Conservation (phyloP, 2,329 filamentous ascomycete species). For the Remersonia thermophila region DNA sequence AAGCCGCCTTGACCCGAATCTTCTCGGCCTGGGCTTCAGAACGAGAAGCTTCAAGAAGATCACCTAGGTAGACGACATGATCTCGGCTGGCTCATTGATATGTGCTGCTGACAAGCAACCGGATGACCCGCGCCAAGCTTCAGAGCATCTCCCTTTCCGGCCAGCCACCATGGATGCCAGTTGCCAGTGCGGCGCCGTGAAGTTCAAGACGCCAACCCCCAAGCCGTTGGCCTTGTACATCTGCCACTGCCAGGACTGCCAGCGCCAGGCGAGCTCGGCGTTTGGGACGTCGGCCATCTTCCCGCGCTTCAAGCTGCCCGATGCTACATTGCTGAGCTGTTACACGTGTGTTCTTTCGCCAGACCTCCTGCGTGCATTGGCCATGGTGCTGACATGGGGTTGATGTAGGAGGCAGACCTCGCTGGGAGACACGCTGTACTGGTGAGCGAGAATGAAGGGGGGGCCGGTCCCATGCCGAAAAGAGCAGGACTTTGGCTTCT, state of each 20-base stretch:
- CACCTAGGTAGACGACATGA: too few relatives aligned
- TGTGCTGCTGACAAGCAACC: too few relatives aligned
- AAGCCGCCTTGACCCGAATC: slow-evolving; percentile 7
- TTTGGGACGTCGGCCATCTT: slow-evolving; percentile 61
- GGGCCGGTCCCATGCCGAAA: too few relatives aligned
- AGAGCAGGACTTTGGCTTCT: too few relatives aligned
- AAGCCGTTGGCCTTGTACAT: slow-evolving; percentile 55
- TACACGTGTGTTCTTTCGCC: slow-evolving; percentile 45
- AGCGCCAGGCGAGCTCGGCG: slow-evolving; percentile 51
- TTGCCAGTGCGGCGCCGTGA: slow-evolving; percentile 53
- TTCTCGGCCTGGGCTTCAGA: too few relatives aligned
- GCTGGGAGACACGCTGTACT: slow-evolving; percentile 45
- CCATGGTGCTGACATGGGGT: not conserved
- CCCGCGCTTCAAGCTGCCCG: slow-evolving; percentile 48
- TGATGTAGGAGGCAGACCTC: slow-evolving; percentile 39
- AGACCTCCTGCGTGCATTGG: too few relatives aligned
- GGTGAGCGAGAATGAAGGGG: too few relatives aligned
- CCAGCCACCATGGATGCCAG: slow-evolving; percentile 37
- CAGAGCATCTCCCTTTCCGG: not conserved
- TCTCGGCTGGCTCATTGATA: too few relatives aligned
- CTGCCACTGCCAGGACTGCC: slow-evolving; percentile 58
- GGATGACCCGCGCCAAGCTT: not conserved
- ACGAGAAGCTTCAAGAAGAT: too few relatives aligned
- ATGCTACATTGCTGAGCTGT: slow-evolving; percentile 35
- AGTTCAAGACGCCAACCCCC: slow-evolving; percentile 48